These are phyloP conservation scores for Berberis vulgaris DNA, from an alignment of 164 flowering plant species.

Conservation along the genomic window DNA sequence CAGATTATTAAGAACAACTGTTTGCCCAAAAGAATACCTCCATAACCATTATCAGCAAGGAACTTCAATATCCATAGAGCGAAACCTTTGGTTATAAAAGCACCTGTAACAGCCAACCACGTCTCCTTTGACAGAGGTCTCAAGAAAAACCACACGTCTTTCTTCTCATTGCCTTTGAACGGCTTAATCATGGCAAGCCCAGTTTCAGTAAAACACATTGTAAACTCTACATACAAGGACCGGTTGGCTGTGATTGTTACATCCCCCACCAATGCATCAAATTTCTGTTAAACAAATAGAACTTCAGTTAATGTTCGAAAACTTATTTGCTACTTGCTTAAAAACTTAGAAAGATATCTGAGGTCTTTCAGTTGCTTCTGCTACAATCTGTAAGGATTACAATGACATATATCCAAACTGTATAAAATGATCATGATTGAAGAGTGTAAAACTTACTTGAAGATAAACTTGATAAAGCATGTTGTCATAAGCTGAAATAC, in stretches of 20 bases:
- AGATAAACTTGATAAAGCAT: too few relatives aligned
- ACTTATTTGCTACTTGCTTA: neutral
- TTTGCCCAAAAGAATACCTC: too few relatives aligned
- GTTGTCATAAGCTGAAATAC: too few relatives aligned
- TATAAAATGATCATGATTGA: too few relatives aligned
- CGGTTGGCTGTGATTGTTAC: slow-evolving; percentile 15
- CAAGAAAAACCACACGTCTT: slow-evolving; percentile 1
- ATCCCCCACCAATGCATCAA: slow-evolving; percentile 31
- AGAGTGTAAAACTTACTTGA: too few relatives aligned
- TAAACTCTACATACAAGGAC: neutral
- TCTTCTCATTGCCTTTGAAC: neutral
- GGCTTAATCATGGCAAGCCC: slow-evolving; percentile 5
- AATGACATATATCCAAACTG: too few relatives aligned
- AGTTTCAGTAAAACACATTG: neutral
- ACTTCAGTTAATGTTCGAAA: neutral
- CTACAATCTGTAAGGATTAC: too few relatives aligned
- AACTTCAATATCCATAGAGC: too few relatives aligned
- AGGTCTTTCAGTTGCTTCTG: too few relatives aligned
- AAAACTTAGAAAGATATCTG: too few relatives aligned
- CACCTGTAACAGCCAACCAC: slow-evolving; percentile 4
- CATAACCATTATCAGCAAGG: too few relatives aligned
- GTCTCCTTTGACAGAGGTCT: slow-evolving; percentile 4
- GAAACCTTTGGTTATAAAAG: neutral
- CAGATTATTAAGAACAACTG: too few relatives aligned
- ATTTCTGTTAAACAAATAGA: slow-evolving; percentile 13